Evolutionary conservation across 1,284 basidiomycete species (phyloP).

Genomic region (Sporisorium scitamineum): DNA sequence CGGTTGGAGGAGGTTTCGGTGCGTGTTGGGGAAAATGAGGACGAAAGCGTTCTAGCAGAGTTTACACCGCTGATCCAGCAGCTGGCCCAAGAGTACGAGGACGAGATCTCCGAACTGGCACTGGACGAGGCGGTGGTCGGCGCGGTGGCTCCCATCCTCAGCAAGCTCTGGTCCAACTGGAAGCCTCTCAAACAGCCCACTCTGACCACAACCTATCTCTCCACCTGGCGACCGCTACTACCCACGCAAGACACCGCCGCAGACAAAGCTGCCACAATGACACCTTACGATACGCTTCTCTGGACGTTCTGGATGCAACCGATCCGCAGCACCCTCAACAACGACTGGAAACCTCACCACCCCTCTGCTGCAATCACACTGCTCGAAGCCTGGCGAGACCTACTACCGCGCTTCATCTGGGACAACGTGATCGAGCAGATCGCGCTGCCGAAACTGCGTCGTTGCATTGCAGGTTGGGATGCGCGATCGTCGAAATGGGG

Average conservation of each 20-base stretch:
- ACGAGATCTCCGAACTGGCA: conserved; percentile 23
- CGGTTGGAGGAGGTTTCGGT: conserved; percentile 33
- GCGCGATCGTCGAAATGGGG: conserved; percentile 37
- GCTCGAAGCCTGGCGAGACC: conserved; percentile 86
- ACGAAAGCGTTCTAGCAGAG: conserved; percentile 13
- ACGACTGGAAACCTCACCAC: conserved; percentile 80
- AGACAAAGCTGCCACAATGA: conserved; percentile 76
- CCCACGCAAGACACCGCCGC: conserved; percentile 70
- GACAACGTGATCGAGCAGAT: conserved; percentile 97
- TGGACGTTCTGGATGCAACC: conserved; percentile 96
- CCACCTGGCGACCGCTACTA: conserved; percentile 78
- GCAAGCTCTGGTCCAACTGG: conserved; percentile 75
- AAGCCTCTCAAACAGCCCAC: conserved; percentile 75
- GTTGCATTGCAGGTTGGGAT: conserved; percentile 82
- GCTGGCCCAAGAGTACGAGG: conserved; percentile 16
- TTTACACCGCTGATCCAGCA: conserved; percentile 33
- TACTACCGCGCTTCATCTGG: conserved; percentile 88
- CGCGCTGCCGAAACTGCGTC: conserved; percentile 87
- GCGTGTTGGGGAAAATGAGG: neutral
- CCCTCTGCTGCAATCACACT: conserved; percentile 82
- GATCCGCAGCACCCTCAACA: conserved; percentile 83
- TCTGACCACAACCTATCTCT: conserved; percentile 74
- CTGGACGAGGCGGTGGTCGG: conserved; percentile 90
- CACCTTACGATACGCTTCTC: conserved; percentile 90
- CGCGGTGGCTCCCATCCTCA: conserved; percentile 82